Conservation (phyloP, 2,329 filamentous ascomycete genomes). For the Chaetomiaceae sp. region DNA sequence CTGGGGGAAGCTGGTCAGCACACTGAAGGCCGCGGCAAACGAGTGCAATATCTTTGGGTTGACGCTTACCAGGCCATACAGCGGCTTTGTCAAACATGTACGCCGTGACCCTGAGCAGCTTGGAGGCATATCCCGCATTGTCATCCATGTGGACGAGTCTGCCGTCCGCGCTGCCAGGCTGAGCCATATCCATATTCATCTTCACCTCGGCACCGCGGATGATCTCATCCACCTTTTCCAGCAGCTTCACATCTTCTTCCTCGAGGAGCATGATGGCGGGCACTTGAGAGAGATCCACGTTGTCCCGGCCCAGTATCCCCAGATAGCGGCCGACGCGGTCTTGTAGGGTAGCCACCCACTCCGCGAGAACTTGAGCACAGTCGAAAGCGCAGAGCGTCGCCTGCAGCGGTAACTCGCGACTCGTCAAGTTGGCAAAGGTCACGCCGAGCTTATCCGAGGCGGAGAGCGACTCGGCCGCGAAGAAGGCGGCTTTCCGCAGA, state of each 20-base stretch:
- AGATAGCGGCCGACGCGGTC: slow-evolving; percentile 88
- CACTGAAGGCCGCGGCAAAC: neutral
- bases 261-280: slow-evolving; percentile 87
- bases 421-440: slow-evolving; percentile 78
- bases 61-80: slow-evolving; percentile 76
- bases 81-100: slow-evolving; percentile 84
- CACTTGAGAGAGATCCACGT: slow-evolving; percentile 72
- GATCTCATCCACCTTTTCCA: slow-evolving; percentile 78
- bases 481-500: slow-evolving; percentile 89
- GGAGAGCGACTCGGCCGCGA: slow-evolving; percentile 83
- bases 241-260: slow-evolving; percentile 81
- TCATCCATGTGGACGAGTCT: slow-evolving; percentile 52
- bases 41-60: neutral
- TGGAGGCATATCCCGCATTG: slow-evolving; percentile 74
- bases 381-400: slow-evolving; percentile 91
- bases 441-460: slow-evolving; percentile 85
- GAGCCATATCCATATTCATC: slow-evolving; percentile 57
- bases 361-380: slow-evolving; percentile 86
- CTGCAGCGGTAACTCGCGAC: slow-evolving; percentile 81
- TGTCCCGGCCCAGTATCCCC: slow-evolving; percentile 78
- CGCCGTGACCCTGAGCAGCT: slow-evolving; percentile 77
- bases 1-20: slow-evolving; percentile 28
- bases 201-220: slow-evolving; percentile 73
- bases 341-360: slow-evolving; percentile 91
- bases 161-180: slow-evolving; percentile 47